Conservation (phyloP, 129 eudicot species). For the Helichrysum umbraculigerum region DNA sequence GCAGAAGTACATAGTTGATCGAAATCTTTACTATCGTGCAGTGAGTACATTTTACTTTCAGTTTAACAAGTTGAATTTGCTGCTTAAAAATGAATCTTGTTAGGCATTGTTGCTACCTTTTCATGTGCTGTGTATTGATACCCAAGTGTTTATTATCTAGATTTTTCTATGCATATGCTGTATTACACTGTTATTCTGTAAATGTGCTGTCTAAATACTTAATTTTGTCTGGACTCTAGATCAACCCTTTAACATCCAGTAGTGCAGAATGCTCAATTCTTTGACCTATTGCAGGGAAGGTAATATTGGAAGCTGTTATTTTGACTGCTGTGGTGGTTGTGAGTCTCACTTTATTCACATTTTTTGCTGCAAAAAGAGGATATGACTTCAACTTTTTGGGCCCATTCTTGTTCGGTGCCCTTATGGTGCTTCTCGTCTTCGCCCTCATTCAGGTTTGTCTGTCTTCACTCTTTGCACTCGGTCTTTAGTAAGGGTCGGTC, state of each 20-base stretch:
- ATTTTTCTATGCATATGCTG: not conserved
- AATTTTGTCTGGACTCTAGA: not conserved
- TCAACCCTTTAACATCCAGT: not conserved
- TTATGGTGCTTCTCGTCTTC: slow-evolving; percentile 60
- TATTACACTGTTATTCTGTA: not conserved
- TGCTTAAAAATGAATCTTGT: not conserved
- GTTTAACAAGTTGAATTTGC: not conserved
- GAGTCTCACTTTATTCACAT: slow-evolving; percentile 74
- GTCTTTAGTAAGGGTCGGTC: not conserved
- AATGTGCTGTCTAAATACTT: not conserved
- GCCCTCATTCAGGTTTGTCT: slow-evolving; percentile 63
- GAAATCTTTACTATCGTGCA: not conserved
- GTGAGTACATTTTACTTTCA: not conserved
- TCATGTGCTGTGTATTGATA: not conserved
- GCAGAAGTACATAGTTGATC: not conserved
- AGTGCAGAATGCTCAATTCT: not conserved
- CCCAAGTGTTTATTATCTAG: not conserved
- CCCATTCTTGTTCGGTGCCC: slow-evolving; percentile 75
- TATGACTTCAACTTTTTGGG: slow-evolving; percentile 82
- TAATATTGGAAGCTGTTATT: slow-evolving; percentile 68
- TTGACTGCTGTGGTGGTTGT: slow-evolving; percentile 71
- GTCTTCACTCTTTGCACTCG: not conserved
- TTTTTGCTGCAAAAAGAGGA: slow-evolving; percentile 86
- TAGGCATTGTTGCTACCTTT: not conserved
- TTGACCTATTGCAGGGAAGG: slow-evolving; percentile 52